Base-by-base conservation (phyloP, 2,329 filamentous ascomycete genomes). In the Pseudogymnoascus sp. region DNA sequence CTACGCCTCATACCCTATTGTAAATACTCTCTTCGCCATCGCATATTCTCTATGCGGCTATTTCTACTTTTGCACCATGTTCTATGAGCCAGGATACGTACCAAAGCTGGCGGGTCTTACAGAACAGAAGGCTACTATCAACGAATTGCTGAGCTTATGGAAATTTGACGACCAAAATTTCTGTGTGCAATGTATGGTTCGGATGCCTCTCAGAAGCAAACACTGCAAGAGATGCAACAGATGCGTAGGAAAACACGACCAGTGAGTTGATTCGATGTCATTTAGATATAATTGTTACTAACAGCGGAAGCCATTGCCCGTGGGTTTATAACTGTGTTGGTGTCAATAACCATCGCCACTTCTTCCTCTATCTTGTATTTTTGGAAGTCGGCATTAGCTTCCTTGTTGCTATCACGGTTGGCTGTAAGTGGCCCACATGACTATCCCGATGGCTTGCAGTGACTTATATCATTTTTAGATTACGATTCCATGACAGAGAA, bases 251-350 rank as follows among this genome's bases (percentile, higher is more conserved):
- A 96, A 95, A 75, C 91, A 96, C 76, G 94, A 99, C 72, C 94
- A 99, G 91, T 95, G 77, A 81, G 90, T 81, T 23, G 21, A 60
- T 49, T 11, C 16, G 63, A 33, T 38, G n/a, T 23, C 8, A 8
- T 14, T 11, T 16, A 4, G 60, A 26, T 23, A 61, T 12, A 11
- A 10, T 21, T 31, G 14, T 62, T 62, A 64, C 72, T 73, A 69
- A 75, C 62, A 5, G 16, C 31, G 2, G 3, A 62, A 95, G 91
- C 72, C 94, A 99, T 73, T 99, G 94, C 71, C 94, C 94, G 0
- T 99, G 94, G 94, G 90, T 97, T 23, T 90, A 96, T 76, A 97
- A 97, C 75, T 99, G 94, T 70, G 85, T 99, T 43, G 94, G 91
- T 45, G 84, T 94, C 66, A 97, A 97, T 78, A 99, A 97, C 74